A percentile compares a stretch with the other conserved stretches of the same genome.
Evolutionary conservation across 495 filamentous ascomycete genomes (phyloP).

Genomic region (Xylaria bambusicola): DNA sequence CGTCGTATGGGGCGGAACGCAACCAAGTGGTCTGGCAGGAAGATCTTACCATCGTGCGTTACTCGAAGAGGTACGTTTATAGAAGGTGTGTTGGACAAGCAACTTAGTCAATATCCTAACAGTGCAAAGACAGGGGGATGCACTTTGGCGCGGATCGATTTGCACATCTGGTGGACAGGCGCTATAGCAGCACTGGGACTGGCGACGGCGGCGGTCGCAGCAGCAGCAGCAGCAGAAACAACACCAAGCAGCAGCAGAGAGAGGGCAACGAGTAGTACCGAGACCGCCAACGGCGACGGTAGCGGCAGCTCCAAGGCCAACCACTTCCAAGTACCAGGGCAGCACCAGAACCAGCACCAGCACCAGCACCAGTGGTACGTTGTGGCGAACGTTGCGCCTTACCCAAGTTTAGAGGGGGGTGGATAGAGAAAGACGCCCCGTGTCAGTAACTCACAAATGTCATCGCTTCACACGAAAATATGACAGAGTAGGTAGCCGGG

Average conservation of each 20-base stretch:
- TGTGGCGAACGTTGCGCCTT: conserved; percentile 29
- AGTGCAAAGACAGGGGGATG: conserved; percentile 34
- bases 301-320: conserved; percentile 19
- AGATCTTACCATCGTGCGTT: conserved; percentile 50
- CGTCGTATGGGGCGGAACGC: conserved; percentile 24
- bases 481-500: conserved; percentile 29
- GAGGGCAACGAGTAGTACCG: conserved; percentile 1
- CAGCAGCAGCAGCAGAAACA: conserved; percentile 21
- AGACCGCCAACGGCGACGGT: neutral
- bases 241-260: conserved; percentile 18
- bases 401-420: conserved; percentile 35
- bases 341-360: too few species aligned
- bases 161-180: conserved; percentile 26
- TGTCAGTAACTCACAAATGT: conserved; percentile 36
- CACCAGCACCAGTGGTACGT: conserved; percentile 14
- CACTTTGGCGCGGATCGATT: conserved; percentile 29
- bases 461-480: conserved; percentile 33
- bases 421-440: conserved; percentile 37
- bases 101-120: conserved; percentile 22
- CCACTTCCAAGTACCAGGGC: conserved; percentile 6
- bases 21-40: conserved; percentile 34
- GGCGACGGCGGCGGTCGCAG: neutral
- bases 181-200: conserved; percentile 20
- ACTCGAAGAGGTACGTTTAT: conserved; percentile 28
- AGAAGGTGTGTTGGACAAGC: conserved; percentile 42